A percentile compares a stretch with the other conserved stretches of the same genome.
Conservation (phyloP, 176 grass and related monocot genomes). For the Phragmites australis region DNA sequence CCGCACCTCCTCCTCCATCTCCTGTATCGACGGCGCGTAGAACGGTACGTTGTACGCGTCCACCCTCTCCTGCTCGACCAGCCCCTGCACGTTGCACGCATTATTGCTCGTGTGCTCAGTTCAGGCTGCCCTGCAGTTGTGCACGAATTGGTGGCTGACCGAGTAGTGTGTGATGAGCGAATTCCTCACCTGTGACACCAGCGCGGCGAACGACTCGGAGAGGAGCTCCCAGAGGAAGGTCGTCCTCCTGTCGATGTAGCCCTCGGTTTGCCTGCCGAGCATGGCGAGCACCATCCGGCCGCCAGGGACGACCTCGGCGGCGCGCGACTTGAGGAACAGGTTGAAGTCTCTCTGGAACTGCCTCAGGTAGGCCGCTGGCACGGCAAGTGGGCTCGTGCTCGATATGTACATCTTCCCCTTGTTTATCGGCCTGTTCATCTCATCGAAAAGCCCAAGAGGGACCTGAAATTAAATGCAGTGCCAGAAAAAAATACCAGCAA, state of each 20-base stretch:
- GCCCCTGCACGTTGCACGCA: conserved; percentile 52
- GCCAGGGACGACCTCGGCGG: conserved; percentile 61
- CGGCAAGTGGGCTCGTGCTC: conserved; percentile 57
- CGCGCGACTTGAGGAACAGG: conserved; percentile 78
- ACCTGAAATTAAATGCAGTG: conserved; percentile 65
- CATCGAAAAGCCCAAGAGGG: conserved; percentile 56
- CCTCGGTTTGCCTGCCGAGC: conserved; percentile 66
- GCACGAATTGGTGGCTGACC: too few species aligned
- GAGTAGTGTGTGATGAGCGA: background rate
- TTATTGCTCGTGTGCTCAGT: background rate
- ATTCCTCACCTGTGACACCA: conserved; percentile 65
- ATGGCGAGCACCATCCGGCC: conserved; percentile 81
- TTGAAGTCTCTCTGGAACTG: conserved; percentile 92
- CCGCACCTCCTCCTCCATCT: conserved; percentile 74
- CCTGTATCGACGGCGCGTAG: conserved; percentile 72
- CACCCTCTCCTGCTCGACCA: conserved; percentile 73
- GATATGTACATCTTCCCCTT: conserved; percentile 89
- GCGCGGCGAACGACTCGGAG: conserved; percentile 68
- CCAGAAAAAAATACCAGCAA: too few species aligned
- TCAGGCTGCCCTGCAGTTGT: background rate
- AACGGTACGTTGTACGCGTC: conserved; percentile 90
- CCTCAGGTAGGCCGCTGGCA: conserved; percentile 55
- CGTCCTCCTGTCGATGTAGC: conserved; percentile 50
- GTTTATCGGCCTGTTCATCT: conserved; percentile 53
- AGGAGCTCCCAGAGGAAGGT: conserved; percentile 83